Base-by-base conservation (phyloP, 148 eudicot species). In the Suaeda aralocaspica region DNA sequence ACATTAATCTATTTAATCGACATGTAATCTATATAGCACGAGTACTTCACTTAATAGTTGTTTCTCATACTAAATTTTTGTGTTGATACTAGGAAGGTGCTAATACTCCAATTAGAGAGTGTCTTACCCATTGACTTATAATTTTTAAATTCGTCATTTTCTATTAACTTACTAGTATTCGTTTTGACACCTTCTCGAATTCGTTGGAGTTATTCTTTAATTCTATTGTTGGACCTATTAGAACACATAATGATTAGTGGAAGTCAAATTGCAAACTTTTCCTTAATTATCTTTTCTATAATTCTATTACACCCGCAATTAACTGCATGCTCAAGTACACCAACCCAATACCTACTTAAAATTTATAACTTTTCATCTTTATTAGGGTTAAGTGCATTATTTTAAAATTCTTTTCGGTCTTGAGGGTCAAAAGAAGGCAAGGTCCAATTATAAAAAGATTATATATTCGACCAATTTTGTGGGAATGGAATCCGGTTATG, bases 251-350 rank as follows among this genome's bases (percentile, higher is more conserved):
- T 61, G 29, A 61, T 36, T 36, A 34, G 21, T 36, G 66, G 46
- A 39, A 34, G 19, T 61, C 34, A 16, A 18, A 26, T 22, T 63
- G 50, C 30, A 22, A 49, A 3, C 8, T 36, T 36, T 36, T 36
- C 41, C 8, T 8, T 36, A 3, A 36, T 36, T 36, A 36, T 8
- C 8, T 36, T 36, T 36, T 36, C 5, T 4, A 36, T 36, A 18
- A 62, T 48, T 49, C 22, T 49, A 49, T 63, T 31, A 63, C 6
- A 22, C 24, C 67, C 67, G 67, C 67, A 63, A 63, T 41, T 63
- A n/a, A 63, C 50, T 63, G 49, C 67, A 36, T 58, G 61, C 64
- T 26, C 19, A 18, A 19, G 22, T 18, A 14, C 44, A 31, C 42
- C 73, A 45, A 45, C 1, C 56, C 59, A 2, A 45, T 29, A 70